Evolutionary conservation across 768 basidiomycete genomes (phyloP), one percentile per base, ranked within the genome.

Genomic region (Tricholoma bakamatsutake): DNA sequence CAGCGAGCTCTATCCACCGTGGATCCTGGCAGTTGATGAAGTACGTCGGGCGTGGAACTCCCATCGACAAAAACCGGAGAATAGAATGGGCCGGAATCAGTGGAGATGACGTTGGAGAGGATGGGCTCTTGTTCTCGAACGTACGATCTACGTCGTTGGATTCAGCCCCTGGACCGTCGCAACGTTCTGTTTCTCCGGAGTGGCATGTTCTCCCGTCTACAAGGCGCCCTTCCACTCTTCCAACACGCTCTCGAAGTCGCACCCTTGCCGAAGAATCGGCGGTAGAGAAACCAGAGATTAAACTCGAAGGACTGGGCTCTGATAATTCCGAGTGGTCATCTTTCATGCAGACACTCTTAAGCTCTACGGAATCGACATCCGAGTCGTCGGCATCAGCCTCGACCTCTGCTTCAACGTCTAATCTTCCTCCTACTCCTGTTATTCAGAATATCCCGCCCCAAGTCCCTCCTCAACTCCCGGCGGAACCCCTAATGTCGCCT

Each of bases 31-130:
- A 77, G 0, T 64, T 75, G 15, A 63, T 73, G 37, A 69, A 67
- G 47, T 78, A 78, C 57, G 72, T 78, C 5, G 78, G 76, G 10
- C 69, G 77, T 18, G 79, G 79, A 1, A 81, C 80, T 1, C 80
- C 78, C 1, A 71, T 79, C 15, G 78, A 80, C 59, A 71, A 66
- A 13, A 71, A 63, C 34, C 67, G 79, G 51, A 64, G 73, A 24
- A 67, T 71, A 21, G 74, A 79, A 61, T 81, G 79, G 80, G 74
- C 72, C 27, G 76, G 70, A 1, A 55, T 71, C 5, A 67, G 67
- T 21, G 60, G 57, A 0, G 76, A 76, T 21, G 72, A 68, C 12
- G 71, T 74, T 5, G 71, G 65, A 27, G 79, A 80, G 61, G 76
- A 80, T 50, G 79, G 79, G 1, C 57, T 77, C 1, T 66, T 80